Evolutionary conservation across 148 eudicot species (phyloP).

Genomic region (Spergularia bocconei): DNA sequence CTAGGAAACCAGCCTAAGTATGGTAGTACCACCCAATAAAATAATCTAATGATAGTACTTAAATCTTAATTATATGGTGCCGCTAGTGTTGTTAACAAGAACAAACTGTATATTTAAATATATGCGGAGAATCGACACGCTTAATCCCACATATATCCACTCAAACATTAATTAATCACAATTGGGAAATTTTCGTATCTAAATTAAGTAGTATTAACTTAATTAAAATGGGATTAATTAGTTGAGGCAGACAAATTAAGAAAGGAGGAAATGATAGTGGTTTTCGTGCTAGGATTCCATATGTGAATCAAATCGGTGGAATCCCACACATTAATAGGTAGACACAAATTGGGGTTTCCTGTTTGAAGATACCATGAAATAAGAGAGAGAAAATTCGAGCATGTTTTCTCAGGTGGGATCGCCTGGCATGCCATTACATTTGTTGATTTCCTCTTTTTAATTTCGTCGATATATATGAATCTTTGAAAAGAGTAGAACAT

Average conservation of each 20-base stretch:
- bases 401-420: conserved; percentile 20
- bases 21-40: too few species aligned
- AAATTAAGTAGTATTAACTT: neutral
- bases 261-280: conserved; percentile 27
- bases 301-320: conserved; percentile 32
- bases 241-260: conserved; percentile 22
- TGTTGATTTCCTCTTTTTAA: too few species aligned
- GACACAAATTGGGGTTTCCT: conserved; percentile 16
- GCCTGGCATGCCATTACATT: neutral
- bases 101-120: neutral
- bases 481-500: conserved; percentile 5
- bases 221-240: neutral
- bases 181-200: neutral
- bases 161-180: conserved; percentile 1
- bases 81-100: neutral
- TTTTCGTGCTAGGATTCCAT: conserved; percentile 35
- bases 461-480: neutral
- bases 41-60: too few species aligned
- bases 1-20: neutral
- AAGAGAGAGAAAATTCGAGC: neutral
- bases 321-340: conserved; percentile 18
- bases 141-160: conserved; percentile 21
- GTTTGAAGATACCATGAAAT: conserved; percentile 19
- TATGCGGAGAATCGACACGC: conserved; percentile 34
- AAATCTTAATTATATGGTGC: conserved; percentile 1